Conservation (phyloP, 352 stramenopile genomes). For the Globisporangium uncinulatum region DNA sequence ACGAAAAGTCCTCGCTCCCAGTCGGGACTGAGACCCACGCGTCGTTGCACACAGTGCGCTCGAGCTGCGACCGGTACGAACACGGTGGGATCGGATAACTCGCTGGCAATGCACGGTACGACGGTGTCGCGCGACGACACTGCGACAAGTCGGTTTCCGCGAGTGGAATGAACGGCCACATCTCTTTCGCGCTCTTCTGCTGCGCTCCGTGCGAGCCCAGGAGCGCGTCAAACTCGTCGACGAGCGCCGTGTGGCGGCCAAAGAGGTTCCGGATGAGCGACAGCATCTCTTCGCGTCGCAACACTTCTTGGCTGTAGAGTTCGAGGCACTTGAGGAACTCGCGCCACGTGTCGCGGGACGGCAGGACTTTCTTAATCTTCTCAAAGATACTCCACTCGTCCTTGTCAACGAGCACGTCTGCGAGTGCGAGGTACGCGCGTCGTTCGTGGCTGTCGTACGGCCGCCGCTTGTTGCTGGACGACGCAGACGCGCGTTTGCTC, state of each 20-base stretch:
- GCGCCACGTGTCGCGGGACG: constrained; percentile 91
- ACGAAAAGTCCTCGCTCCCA: constrained; percentile 98
- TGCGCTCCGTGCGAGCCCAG: constrained; percentile 71
- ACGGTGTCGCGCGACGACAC: constrained; percentile 91
- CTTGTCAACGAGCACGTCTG: constrained; percentile 77
- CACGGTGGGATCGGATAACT: constrained; percentile 97
- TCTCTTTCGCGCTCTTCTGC: constrained; percentile 81
- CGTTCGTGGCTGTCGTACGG: constrained; percentile 73
- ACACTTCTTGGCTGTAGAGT: constrained; percentile 96
- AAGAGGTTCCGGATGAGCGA: constrained; percentile 87
- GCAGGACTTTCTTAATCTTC: constrained; percentile 91
- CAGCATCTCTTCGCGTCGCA: constrained; percentile 88
- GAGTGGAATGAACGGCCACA: constrained; percentile 89
- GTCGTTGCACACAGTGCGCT: constrained; percentile 93
- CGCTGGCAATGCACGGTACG: constrained; percentile 95
- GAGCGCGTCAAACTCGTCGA: constrained; percentile 76
- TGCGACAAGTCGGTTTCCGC: constrained; percentile 90
- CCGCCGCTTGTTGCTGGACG: constrained; percentile 30
- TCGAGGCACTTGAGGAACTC: constrained; percentile 99
- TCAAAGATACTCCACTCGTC: constrained; percentile 93
- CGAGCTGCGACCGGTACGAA: constrained; percentile 90
- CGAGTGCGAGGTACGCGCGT: constrained; percentile 64
- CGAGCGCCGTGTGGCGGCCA: constrained; percentile 75
- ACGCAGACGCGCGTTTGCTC: constrained; percentile 37
- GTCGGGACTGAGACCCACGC: constrained; percentile 97